Base-by-base conservation (phyloP, 129 eudicot species). In the Smallanthus sonchifolius region DNA sequence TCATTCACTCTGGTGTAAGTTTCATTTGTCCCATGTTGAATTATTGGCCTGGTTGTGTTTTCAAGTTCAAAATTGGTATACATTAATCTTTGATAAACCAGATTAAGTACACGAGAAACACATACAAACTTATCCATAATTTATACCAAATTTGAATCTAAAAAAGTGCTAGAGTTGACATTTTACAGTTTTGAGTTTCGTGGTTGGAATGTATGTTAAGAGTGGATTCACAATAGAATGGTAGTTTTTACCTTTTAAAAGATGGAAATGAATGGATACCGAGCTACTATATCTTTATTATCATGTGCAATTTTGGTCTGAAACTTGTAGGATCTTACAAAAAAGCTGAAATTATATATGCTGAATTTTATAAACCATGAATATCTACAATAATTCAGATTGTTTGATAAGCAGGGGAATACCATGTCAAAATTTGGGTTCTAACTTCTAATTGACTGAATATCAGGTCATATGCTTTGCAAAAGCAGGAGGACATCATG, bases 401-500 rank as follows among this genome's bases (percentile, higher is more conserved):
- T 43, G 20, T 67, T 67, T 67, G 59, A 43, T 11, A 44, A 49
- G 30, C 44, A 6, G 30, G 55, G 16, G 55, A 60, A 24, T 67
- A 4, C 16, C 30, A 43, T 52, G 28, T 47, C 7, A 62, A 44
- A 28, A 63, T 11, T 13, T 63, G 79, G 57, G 60, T 75, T 16
- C 19, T n/a, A n/a, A n/a, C n/a, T n/a, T n/a, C n/a, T 80, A 52
- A 49, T 69, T 55, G 32, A 11, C 30, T 79, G 42, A 52, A 49
- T 56, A 38, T 17, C 77, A 92, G 98, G 98, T 92, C 28, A 92
- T 96, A 1, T 92, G 98, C 75, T 89, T 92, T 79, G 96, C 95
- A 3, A 95, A 92, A 77, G 96, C 98, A 10, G 96, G 98, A 38
- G 96, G 98, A n/a, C 98, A 92, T 67, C 92, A 89, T 85, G 96